Percentiles rank a stretch among this genome's conserved stretches.
Conservation (phyloP, 169 alveolate species). For the Cryptosporidium parvum region DNA sequence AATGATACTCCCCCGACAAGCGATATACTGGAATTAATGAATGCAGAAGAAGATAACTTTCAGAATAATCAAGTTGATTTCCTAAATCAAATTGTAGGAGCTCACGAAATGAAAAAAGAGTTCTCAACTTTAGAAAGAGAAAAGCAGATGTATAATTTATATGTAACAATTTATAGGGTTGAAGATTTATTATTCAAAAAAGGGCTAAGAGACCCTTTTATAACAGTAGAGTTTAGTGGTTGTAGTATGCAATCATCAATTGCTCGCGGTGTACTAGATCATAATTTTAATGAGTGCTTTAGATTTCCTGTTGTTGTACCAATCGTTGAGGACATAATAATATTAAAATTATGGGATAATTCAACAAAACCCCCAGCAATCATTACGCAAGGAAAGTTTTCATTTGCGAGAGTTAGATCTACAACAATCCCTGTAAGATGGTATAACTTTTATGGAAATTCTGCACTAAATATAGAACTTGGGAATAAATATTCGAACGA, state of each 20-base stretch:
- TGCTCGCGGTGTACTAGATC: slow-evolving; percentile 81
- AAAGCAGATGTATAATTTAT: slow-evolving; percentile 83
- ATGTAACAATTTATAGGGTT: slow-evolving; percentile 85
- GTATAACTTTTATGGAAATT: slow-evolving; percentile 90
- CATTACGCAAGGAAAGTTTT: slow-evolving; percentile 82
- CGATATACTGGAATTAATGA: slow-evolving; percentile 45
- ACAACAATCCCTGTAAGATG: slow-evolving; percentile 84
- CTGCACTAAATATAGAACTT: slow-evolving; percentile 78
- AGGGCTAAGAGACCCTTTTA: slow-evolving; percentile 85
- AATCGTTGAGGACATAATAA: slow-evolving; percentile 88
- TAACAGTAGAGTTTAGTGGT: slow-evolving; percentile 91
- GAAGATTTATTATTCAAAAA: slow-evolving; percentile 85
- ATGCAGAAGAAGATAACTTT: slow-evolving; percentile 65
- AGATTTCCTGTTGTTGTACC: slow-evolving; percentile 91
- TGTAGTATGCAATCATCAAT: slow-evolving; percentile 86
- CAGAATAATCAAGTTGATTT: slow-evolving; percentile 60
- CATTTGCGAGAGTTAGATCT: slow-evolving; percentile 83
- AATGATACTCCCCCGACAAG: slow-evolving; percentile 79
- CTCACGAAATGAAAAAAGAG: not conserved
- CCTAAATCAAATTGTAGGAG: slow-evolving; percentile 51
- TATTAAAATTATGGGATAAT: slow-evolving; percentile 89
- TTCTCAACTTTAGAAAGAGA: slow-evolving; percentile 40
- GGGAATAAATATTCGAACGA: slow-evolving; percentile 74
- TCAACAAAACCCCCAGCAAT: slow-evolving; percentile 76
- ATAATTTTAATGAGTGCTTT: slow-evolving; percentile 91